These are phyloP conservation scores for Termitomyces sp. DNA, from an alignment of 768 basidiomycete genomes.

Conservation along the genomic window DNA sequence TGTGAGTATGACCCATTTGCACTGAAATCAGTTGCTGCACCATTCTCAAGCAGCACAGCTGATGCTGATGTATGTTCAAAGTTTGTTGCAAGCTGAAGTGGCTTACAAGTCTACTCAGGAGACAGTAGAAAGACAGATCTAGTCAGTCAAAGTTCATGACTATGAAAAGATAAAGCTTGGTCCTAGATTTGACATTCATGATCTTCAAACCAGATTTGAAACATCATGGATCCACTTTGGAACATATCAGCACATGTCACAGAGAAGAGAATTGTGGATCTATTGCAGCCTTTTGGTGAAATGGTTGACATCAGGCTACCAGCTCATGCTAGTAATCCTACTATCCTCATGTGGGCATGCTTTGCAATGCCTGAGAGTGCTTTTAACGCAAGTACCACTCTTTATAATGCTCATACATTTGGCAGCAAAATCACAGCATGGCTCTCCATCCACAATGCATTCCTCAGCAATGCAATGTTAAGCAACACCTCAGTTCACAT, in stretches of 20 bases:
- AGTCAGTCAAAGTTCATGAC: constrained; percentile 42
- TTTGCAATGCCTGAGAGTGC: too few relatives aligned
- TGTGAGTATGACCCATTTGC: constrained; percentile 26
- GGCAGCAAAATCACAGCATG: too few relatives aligned
- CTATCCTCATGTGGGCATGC: constrained; percentile 39
- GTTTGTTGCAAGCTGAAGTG: background rate
- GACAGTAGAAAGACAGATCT: constrained; percentile 5
- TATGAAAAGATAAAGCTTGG: constrained; percentile 58
- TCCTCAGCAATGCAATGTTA: too few relatives aligned
- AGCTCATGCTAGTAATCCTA: constrained; percentile 12
- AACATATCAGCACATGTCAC: constrained; percentile 44
- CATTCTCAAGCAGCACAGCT: background rate
- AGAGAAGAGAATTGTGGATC: constrained; percentile 29
- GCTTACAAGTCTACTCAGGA: background rate
- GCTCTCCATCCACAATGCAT: too few relatives aligned
- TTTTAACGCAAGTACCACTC: too few relatives aligned
- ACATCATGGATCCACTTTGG: constrained; percentile 57
- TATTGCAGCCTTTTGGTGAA: constrained; percentile 48
- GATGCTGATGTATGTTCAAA: constrained; percentile 1
- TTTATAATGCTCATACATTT: too few relatives aligned
- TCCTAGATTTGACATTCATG: constrained; percentile 57
- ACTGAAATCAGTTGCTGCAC: too few relatives aligned
- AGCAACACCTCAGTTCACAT: too few relatives aligned
- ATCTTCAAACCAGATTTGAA: constrained; percentile 67
- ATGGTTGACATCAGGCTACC: constrained; percentile 39